phyloP scores from a whole-genome alignment of 805 yeast species.

The Blastobotrys muscicola region DNA sequence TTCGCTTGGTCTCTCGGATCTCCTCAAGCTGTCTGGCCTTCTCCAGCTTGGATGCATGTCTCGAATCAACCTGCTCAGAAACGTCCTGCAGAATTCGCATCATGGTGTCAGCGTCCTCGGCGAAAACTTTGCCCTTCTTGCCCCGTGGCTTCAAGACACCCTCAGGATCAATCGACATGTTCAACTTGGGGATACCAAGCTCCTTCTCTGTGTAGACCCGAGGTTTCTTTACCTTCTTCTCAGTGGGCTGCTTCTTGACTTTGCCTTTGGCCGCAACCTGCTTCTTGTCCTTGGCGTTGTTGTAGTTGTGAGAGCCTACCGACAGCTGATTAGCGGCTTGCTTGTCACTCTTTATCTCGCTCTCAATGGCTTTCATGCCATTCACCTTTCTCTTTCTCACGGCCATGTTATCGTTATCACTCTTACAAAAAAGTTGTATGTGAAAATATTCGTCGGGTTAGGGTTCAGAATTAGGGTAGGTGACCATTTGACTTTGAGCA shows the following conservation, averaged over 20 bases:
- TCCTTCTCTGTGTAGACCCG: conserved; percentile 61
- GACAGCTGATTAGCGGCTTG: conserved; percentile 18
- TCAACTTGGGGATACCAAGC: conserved; percentile 67
- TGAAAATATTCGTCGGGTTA: not conserved
- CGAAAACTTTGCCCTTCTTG: conserved; percentile 57
- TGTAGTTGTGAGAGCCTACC: conserved; percentile 7
- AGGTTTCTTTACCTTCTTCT: conserved; percentile 20
- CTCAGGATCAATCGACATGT: conserved; percentile 69
- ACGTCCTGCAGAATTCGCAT: conserved; percentile 69
- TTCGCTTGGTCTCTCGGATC: conserved; percentile 73
- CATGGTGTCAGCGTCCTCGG: conserved; percentile 54
- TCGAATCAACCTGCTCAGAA: conserved; percentile 69
- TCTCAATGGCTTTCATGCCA: conserved; percentile 25
- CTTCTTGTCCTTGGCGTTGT: conserved; percentile 11
- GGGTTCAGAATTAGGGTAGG: not conserved
- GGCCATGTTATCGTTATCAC: conserved; percentile 6
- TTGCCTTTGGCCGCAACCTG: conserved; percentile 1
- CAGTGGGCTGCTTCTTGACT: not conserved
- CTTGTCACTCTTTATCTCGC: conserved; percentile 23
- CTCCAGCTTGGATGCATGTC: conserved; percentile 81
- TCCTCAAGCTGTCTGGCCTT: conserved; percentile 84
- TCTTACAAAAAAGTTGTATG: not conserved
- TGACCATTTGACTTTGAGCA: not conserved
- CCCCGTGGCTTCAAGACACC: conserved; percentile 72
- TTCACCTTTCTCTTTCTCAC: conserved; percentile 8